Conservation (phyloP, 345 rosid species). For the Salix caprea region DNA sequence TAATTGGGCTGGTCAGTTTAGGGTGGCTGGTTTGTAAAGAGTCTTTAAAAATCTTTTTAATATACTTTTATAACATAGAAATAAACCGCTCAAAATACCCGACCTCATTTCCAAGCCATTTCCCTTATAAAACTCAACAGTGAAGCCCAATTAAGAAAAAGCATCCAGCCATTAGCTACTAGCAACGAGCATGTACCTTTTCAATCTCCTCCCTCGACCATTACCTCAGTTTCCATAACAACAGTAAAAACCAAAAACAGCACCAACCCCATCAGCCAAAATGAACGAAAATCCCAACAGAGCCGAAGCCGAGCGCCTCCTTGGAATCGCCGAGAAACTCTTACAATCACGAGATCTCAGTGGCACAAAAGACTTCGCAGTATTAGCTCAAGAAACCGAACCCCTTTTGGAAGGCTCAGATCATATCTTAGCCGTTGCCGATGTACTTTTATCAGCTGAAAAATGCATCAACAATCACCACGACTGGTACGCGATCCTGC, state of each 20-base stretch:
- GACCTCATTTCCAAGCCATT: background rate
- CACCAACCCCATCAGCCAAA: background rate
- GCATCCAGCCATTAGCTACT: background rate
- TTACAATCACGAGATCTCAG: constrained; percentile 58
- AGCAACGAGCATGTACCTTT: background rate
- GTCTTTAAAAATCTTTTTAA: no score
- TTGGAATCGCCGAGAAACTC: constrained; percentile 82
- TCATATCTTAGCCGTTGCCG: constrained; percentile 82
- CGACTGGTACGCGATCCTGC: constrained; percentile 84
- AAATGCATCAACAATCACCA: constrained; percentile 55
- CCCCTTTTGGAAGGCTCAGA: constrained; percentile 84
- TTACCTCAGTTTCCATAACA: background rate
- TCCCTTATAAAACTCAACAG: background rate
- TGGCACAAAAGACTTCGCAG: constrained; percentile 72
- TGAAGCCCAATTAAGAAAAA: background rate
- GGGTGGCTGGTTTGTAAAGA: no score
- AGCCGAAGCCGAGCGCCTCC: constrained; percentile 73
- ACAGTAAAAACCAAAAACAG: background rate
- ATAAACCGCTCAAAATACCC: background rate
- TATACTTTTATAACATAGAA: no score
- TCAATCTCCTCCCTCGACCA: background rate
- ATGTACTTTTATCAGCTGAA: constrained; percentile 62
- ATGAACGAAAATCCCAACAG: constrained; percentile 51
- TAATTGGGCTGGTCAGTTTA: no score
- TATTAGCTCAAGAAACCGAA: constrained; percentile 76